Evolutionary conservation across 176 grass and related monocot species (phyloP).

Genomic region (Sorghum bicolor): DNA sequence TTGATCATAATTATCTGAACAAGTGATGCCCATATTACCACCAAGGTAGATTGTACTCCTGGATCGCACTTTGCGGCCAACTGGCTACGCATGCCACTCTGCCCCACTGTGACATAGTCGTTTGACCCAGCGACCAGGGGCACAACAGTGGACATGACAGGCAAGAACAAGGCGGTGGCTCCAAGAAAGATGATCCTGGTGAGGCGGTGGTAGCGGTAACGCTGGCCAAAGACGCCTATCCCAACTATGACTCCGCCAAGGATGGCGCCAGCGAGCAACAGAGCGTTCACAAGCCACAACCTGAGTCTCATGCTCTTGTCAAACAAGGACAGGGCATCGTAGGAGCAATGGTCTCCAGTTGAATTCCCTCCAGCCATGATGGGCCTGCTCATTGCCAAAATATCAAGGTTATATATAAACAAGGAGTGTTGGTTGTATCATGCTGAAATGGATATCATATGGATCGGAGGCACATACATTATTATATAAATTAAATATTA

Average conservation of each 20-base stretch:
- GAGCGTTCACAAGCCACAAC: background rate
- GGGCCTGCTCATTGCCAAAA: background rate
- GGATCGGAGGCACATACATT: background rate
- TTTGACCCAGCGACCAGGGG: background rate
- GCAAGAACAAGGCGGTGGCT: slow-evolving; percentile 5
- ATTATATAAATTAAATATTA: too few species aligned
- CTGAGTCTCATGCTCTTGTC: background rate
- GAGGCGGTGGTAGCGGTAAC: background rate
- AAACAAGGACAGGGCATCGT: background rate
- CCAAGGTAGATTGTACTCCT: rapidly evolving
- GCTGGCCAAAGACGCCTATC: background rate
- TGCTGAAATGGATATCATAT: background rate
- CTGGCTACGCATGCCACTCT: too few species aligned
- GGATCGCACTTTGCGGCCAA: background rate
- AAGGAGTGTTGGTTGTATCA: background rate
- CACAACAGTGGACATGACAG: background rate
- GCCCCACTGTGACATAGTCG: background rate
- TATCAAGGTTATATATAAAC: background rate
- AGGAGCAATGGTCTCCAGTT: background rate
- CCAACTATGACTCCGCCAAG: background rate
- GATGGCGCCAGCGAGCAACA: background rate
- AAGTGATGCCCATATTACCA: background rate
- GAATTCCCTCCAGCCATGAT: background rate
- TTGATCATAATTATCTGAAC: background rate
- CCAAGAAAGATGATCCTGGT: background rate